Conservation (phyloP, 768 basidiomycete genomes). For the Leucosporidium creatinivorum region DNA sequence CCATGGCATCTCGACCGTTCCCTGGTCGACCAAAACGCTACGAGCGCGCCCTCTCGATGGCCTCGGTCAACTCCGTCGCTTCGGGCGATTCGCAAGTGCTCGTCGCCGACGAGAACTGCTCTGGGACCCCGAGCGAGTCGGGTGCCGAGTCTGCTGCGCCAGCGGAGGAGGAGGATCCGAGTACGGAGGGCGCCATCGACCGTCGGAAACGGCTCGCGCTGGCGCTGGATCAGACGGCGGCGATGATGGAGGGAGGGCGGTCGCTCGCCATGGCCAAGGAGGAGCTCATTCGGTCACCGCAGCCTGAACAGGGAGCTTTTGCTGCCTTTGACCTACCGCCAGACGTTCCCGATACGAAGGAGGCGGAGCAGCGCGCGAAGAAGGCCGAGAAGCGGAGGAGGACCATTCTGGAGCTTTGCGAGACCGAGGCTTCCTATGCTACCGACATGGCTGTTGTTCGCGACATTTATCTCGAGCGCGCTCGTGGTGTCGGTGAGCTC, state of each 20-base stretch:
- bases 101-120: no score
- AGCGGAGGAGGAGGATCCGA: neutral
- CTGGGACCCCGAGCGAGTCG: no score
- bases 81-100: no score
- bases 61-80: no score
- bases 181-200: neutral
- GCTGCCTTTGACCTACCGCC: neutral
- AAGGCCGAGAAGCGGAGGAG: conserved; percentile 22
- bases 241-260: conserved; percentile 33
- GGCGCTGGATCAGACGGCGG: conserved; percentile 28
- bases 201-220: conserved; percentile 17
- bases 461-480: conserved; percentile 49
- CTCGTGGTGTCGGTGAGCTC: conserved; percentile 20
- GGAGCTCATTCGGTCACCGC: neutral
- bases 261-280: conserved; percentile 25
- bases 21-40: no score
- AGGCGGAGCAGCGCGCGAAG: neutral
- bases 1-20: no score
- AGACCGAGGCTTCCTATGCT: conserved; percentile 93
- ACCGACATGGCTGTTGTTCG: conserved; percentile 94
- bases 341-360: neutral
- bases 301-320: neutral
- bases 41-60: no score
- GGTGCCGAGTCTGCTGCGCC: neutral
- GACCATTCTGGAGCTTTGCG: conserved; percentile 71